Evolutionary conservation across 208 protist species (phyloP), one percentile per base, ranked within the genome.

Genomic region (Trypanosoma conorhini): DNA sequence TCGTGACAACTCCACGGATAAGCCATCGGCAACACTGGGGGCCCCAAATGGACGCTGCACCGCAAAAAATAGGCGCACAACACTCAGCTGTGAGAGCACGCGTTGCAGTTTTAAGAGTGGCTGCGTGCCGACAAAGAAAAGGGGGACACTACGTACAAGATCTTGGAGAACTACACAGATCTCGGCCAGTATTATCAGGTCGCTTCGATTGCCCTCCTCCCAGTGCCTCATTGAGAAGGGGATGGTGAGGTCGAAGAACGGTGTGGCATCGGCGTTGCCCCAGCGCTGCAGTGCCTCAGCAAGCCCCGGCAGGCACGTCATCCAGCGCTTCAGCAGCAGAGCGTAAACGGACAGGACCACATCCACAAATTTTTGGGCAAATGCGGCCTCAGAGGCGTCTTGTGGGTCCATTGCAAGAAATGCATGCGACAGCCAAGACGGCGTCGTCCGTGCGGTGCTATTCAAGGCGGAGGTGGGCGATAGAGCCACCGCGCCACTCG

Each of bases 311-410:
- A 69, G 61, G 24, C 44, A 70, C 33, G 48, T 48, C 67, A 80
- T 56, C 70, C 69, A 72, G 13, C 24, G 46, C 50, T 79, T 77
- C 26, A 83, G 58, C 33, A 68, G 76, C 10, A 81, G 50, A 26
- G 62, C 51, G 26, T 65, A 59, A 55, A 55, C 30, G 38, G 24
- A 17, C 38, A 70, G 0, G 22, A 70, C 5, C 1, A 70, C 48
- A 60, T 51, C 26, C 24, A 52, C 30, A 33, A 70, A 22, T 60
- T 70, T 60, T 55, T 38, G 38, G 17, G 44, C 22, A 70, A 70
- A 70, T 46, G 50, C 3, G 24, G 51, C 42, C 22, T 55, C 30
- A 60, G 65, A 69, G 24, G 52, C 57, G n/a, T 67, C 46, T 30
- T 74, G 42, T 13, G 50, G 46, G 42, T 76, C 56, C 72, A 63